These are phyloP conservation scores for Kodamaea hsintzibuensis DNA, from an alignment of 805 yeast genomes.

Conservation along the genomic window DNA sequence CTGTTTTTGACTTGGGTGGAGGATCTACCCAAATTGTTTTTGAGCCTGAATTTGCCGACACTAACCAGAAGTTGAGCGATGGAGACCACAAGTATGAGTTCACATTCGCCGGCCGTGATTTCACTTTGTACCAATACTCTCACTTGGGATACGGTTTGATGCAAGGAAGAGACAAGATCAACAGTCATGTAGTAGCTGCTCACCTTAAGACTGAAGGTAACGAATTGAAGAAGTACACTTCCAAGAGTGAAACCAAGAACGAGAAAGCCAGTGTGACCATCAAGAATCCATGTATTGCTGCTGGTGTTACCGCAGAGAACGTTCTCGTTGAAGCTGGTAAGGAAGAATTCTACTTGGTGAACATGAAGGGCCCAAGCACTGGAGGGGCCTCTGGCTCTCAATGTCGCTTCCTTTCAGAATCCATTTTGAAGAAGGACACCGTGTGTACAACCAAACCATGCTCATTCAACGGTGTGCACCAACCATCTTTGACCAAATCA, in stretches of 20 bases:
- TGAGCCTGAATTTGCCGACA: conserved; percentile 71
- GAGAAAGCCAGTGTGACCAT: conserved; percentile 48
- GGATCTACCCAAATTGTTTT: conserved; percentile 98
- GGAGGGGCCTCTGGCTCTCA: conserved; percentile 66
- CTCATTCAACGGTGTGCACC: conserved; percentile 96
- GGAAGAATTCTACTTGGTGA: conserved; percentile 48
- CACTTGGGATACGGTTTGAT: conserved; percentile 95
- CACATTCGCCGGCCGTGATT: conserved; percentile 78
- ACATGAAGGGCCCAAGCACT: conserved; percentile 60
- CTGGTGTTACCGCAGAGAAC: conserved; percentile 59
- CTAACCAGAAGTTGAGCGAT: conserved; percentile 63
- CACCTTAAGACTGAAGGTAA: conserved; percentile 34
- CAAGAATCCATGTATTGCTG: conserved; percentile 86
- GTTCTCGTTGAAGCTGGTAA: conserved; percentile 59
- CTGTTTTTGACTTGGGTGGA: conserved; percentile 97
- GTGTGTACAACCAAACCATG: conserved; percentile 79
- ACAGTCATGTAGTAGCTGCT: conserved; percentile 59
- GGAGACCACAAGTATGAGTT: conserved; percentile 88
- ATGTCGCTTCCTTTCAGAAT: conserved; percentile 84
- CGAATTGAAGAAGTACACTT: conserved; percentile 23
- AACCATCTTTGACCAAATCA: conserved; percentile 82
- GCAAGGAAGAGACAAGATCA: conserved; percentile 87
- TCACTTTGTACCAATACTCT: conserved; percentile 85
- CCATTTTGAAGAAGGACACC: conserved; percentile 77
- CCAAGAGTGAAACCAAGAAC: conserved; percentile 36